Conservation (phyloP, 371 early-diverging fungal species). For the Apophysomyces sp. region DNA sequence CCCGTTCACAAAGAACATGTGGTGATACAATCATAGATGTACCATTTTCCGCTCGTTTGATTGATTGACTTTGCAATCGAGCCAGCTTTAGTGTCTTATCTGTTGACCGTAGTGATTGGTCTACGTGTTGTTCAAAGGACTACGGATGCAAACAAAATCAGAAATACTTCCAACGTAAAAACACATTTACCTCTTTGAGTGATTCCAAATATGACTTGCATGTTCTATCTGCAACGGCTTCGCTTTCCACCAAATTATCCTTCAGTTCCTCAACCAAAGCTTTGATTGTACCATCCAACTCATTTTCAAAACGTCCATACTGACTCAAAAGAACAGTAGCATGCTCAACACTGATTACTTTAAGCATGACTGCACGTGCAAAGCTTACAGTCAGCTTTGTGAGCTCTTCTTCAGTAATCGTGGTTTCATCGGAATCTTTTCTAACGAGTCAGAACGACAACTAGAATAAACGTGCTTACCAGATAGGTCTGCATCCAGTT, state of each 20-base stretch:
- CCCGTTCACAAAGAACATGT: constrained; percentile 29
- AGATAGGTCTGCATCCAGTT: constrained; percentile 2
- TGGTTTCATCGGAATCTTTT: not conserved
- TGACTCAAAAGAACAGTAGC: constrained; percentile 34
- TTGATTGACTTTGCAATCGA: constrained; percentile 19
- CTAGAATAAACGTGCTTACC: not conserved
- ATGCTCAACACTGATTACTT: constrained; percentile 42
- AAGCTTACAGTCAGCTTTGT: constrained; percentile 22
- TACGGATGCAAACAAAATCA: constrained; percentile 2
- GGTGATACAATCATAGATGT: constrained; percentile 18
- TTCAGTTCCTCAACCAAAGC: constrained; percentile 46
- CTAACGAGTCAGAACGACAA: not conserved
- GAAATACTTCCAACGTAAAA: not conserved
- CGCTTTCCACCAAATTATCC: constrained; percentile 21
- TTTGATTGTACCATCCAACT: constrained; percentile 51
- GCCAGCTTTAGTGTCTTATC: constrained; percentile 38
- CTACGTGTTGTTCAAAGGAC: constrained; percentile 34
- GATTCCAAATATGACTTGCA: constrained; percentile 38
- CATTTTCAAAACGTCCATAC: constrained; percentile 39
- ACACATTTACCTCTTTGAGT: constrained; percentile 36
- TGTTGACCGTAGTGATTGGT: constrained; percentile 21
- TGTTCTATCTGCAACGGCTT: constrained; percentile 26
- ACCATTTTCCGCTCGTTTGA: constrained; percentile 21
- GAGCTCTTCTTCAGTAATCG: not conserved
- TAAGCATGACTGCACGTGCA: constrained; percentile 37